Conservation (phyloP, 352 stramenopile genomes). For the Phytophthora foliorum region DNA sequence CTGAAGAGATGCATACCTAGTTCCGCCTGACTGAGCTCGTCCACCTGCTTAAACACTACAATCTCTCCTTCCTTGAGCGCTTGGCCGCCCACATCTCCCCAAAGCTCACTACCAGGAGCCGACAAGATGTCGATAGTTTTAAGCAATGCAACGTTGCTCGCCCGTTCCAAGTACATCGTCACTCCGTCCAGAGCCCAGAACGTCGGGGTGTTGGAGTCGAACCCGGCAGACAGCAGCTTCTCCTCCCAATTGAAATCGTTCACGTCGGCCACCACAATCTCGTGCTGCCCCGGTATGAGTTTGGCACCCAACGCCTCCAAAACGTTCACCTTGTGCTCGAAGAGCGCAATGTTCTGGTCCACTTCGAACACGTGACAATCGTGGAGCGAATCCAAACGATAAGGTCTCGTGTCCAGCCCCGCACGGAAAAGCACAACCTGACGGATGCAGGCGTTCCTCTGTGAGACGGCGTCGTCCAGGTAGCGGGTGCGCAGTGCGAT, state of each 20-base stretch:
- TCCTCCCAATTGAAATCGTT: conserved; percentile 50
- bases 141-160: conserved; percentile 45
- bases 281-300: conserved; percentile 39
- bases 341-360: conserved; percentile 46
- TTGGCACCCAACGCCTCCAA: conserved; percentile 32
- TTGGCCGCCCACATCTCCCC: conserved; percentile 49
- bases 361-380: conserved; percentile 53
- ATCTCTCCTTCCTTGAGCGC: conserved; percentile 23
- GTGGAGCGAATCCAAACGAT: conserved; percentile 43
- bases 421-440: conserved; percentile 54
- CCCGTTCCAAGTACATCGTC: conserved; percentile 47
- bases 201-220: conserved; percentile 46
- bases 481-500: conserved; percentile 47
- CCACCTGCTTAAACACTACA: conserved; percentile 27
- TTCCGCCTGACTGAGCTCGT: conserved; percentile 32
- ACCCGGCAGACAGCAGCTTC: conserved; percentile 41
- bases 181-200: conserved; percentile 61
- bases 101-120: conserved; percentile 49
- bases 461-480: conserved; percentile 47
- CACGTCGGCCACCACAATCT: conserved; percentile 53
- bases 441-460: conserved; percentile 34
- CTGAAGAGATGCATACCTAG: conserved; percentile 33
- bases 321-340: conserved; percentile 52
- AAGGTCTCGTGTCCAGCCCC: conserved; percentile 48
- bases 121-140: conserved; percentile 58